Evolutionary conservation across 495 filamentous ascomycete species (phyloP), one percentile per base, ranked within the genome.

Genomic region (Trichoderma gamsii): DNA sequence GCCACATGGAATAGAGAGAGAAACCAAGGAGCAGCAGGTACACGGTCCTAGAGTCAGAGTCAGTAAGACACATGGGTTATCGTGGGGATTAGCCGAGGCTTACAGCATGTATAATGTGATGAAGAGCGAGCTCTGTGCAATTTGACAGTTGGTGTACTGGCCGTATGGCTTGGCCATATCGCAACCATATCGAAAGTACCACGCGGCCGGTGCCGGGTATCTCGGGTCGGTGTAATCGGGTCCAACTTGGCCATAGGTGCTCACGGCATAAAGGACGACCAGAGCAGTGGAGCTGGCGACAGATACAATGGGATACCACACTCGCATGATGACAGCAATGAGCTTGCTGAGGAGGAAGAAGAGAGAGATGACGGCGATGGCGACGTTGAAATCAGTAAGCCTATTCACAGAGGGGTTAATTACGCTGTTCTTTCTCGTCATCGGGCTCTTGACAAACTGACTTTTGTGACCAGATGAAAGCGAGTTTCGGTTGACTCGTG

Each of bases 121-220:
- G 8, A 86, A 90, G 74, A 94, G 96, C 2, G 87, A 77, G 23
- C 83, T 82, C 75, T 96, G 92, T 29, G 92, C 90, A 76, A 92
- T 87, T 71, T 82, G 73, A 79, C 93, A 97, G 73, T 88, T 90
- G 32, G 82, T 81, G n/a, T 86, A 78, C 63, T 87, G 84, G 13
- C 74, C 77, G 49, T 78, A 76, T 8, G 82, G 75, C 25, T 75
- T 76, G 0, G 90, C 90, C 15, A 92, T 84, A 59, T 74, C 83
- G 76, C 93, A 97, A 70, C 82, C 84, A 74, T 91, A 90, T 46
- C 87, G 85, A 71, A 97, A 87, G 73, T 96, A 97, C 93, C 93
- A 97, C 4, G 91, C 80, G 1, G 88, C 85, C 8, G 81, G 79
- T 70, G 91, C 88, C 8, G 85, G 87, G 69, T 90, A 86, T 4